These are phyloP conservation scores for Falciphora oryzae DNA, from an alignment of 2,329 filamentous ascomycete species.

Conservation along the genomic window DNA sequence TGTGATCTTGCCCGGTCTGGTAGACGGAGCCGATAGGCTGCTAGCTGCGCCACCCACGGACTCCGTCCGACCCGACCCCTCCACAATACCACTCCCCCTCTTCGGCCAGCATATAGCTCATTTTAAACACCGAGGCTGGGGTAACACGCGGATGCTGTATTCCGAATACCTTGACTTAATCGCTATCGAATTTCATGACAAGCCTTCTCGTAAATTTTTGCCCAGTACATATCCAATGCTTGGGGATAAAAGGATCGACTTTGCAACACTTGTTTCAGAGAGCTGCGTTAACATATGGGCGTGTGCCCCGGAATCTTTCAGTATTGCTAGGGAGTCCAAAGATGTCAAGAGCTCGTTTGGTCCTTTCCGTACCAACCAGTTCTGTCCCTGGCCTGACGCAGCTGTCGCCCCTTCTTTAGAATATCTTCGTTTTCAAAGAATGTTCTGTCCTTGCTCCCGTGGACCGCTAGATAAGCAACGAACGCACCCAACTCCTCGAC, in stretches of 20 bases:
- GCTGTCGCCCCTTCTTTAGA: neutral
- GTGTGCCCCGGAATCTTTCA: neutral
- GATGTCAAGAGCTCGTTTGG: neutral
- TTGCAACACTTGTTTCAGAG: neutral
- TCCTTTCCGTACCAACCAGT: neutral
- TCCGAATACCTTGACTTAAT: too few species aligned
- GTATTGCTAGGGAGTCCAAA: neutral
- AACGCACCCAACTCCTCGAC: slow-evolving; percentile 3
- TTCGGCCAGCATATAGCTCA: too few species aligned
- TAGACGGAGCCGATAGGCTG: neutral
- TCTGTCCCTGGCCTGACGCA: neutral
- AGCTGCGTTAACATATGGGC: neutral
- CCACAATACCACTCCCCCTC: too few species aligned
- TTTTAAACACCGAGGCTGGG: too few species aligned
- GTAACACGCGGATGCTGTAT: too few species aligned
- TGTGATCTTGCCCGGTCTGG: neutral
- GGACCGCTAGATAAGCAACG: neutral
- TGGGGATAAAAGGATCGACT: too few species aligned
- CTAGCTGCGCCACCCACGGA: neutral
- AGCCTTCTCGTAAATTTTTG: too few species aligned
- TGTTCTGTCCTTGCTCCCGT: neutral
- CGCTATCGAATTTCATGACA: too few species aligned
- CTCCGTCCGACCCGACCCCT: too few species aligned
- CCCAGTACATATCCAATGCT: too few species aligned
- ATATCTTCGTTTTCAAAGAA: slow-evolving; percentile 7